Evolutionary conservation across 768 basidiomycete genomes (phyloP).

Genomic region (Tulasnella sp.): DNA sequence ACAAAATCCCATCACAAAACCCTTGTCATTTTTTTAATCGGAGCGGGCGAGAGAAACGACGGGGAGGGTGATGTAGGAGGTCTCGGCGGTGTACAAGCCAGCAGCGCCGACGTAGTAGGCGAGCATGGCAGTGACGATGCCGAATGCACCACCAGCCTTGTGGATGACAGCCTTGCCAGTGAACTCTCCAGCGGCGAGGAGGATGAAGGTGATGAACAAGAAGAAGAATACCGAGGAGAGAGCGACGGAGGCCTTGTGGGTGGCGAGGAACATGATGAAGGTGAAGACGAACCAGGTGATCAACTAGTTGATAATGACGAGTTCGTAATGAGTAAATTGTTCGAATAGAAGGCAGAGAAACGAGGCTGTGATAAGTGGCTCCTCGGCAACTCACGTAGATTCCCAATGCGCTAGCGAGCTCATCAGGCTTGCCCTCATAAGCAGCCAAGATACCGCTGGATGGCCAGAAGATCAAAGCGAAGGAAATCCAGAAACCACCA

Average conservation of each 20-base stretch:
- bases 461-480: constrained; percentile 68
- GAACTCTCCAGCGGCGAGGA: constrained; percentile 52
- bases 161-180: constrained; percentile 37
- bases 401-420: constrained; percentile 64
- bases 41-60: constrained; percentile 17
- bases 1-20: constrained; percentile 9
- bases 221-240: constrained; percentile 56
- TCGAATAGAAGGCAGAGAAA: neutral
- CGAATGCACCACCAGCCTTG: constrained; percentile 46
- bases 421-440: constrained; percentile 47
- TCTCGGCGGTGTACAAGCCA: constrained; percentile 45
- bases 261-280: constrained; percentile 47
- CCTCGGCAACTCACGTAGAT: constrained; percentile 49
- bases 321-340: neutral
- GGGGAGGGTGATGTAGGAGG: constrained; percentile 35
- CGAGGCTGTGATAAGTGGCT: constrained; percentile 8
- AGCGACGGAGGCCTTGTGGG: constrained; percentile 55
- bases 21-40: neutral
- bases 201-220: constrained; percentile 58
- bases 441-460: constrained; percentile 62
- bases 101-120: constrained; percentile 46
- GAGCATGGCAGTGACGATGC: constrained; percentile 43
- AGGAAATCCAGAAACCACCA: constrained; percentile 90
- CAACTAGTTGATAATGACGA: constrained; percentile 46
- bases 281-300: constrained; percentile 76